These are phyloP conservation scores for Lachnum nothofagi DNA, from an alignment of 2,329 filamentous ascomycete genomes.

Conservation along the genomic window DNA sequence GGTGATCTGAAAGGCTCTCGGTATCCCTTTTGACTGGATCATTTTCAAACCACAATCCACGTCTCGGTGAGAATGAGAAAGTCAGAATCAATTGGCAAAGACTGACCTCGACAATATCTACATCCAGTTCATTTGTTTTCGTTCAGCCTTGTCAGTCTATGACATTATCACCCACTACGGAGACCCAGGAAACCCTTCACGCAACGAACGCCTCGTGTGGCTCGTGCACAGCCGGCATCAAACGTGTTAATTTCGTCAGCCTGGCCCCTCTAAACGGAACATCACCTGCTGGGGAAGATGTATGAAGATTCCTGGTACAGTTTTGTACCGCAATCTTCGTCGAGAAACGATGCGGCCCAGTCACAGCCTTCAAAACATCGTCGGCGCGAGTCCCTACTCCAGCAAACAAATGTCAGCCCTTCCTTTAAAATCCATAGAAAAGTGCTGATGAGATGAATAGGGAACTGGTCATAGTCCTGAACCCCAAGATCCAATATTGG, in stretches of 20 bases:
- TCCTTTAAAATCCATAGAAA: conserved; percentile 26
- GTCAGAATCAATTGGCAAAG: neutral
- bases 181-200: neutral
- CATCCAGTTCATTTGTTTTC: neutral
- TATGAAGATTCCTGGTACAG: conserved; percentile 84
- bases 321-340: conserved; percentile 60
- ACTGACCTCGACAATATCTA: neutral
- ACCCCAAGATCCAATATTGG: conserved; percentile 50
- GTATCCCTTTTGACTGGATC: conserved; percentile 18
- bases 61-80: neutral
- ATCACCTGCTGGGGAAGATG: conserved; percentile 45
- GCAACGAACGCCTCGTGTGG: neutral
- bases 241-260: conserved; percentile 12
- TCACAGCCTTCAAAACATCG: conserved; percentile 49
- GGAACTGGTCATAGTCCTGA: conserved; percentile 50
- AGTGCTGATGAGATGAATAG: conserved; percentile 37
- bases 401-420: conserved; percentile 55
- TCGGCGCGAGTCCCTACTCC: conserved; percentile 64
- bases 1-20: conserved; percentile 12
- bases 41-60: conserved; percentile 12
- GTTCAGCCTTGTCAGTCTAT: conserved; percentile 20
- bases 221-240: neutral
- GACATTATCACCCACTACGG: conserved; percentile 8
- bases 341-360: conserved; percentile 45
- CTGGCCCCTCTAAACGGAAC: conserved; percentile 1